phyloP scores from a whole-genome alignment of 2,329 filamentous ascomycete species.

The Xylariaceae sp. region DNA sequence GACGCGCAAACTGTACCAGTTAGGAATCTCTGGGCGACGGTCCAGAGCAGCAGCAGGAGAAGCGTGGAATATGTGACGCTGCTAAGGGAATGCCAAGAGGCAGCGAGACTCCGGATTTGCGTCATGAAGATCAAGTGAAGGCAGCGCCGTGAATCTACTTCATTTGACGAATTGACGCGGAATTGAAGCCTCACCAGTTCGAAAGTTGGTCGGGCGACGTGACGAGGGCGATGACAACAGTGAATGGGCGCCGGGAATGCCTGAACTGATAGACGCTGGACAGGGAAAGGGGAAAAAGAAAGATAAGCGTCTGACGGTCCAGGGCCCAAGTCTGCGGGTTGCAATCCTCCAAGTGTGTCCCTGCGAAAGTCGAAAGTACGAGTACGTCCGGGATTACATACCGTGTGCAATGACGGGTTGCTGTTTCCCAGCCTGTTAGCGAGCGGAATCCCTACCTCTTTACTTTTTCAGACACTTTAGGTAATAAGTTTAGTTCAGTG shows the following conservation, averaged over 20 bases:
- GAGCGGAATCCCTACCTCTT: conserved; percentile 2
- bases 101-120: conserved; percentile 23
- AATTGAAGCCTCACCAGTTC: conserved; percentile 14
- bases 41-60: conserved; percentile 20
- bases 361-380: too few relatives aligned
- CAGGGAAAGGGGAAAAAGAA: conserved; percentile 13
- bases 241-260: background rate
- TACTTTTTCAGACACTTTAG: background rate
- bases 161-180: conserved; percentile 15
- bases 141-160: conserved; percentile 13
- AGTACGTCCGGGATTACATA: too few relatives aligned
- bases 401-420: background rate
- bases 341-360: conserved; percentile 10
- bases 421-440: background rate
- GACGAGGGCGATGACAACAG: conserved; percentile 2
- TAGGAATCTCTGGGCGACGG: conserved; percentile 18
- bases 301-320: conserved; percentile 21
- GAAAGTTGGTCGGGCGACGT: conserved; percentile 9
- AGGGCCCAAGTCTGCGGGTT: conserved; percentile 19
- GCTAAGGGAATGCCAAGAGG: conserved; percentile 23
- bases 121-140: conserved; percentile 19
- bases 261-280: conserved; percentile 14
- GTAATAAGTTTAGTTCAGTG: background rate
- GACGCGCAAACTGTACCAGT: conserved; percentile 11
- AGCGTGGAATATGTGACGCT: conserved; percentile 21